Evolutionary conservation across 306 rosid species (phyloP).

Genomic region (Chamaecrista fasciculata): DNA sequence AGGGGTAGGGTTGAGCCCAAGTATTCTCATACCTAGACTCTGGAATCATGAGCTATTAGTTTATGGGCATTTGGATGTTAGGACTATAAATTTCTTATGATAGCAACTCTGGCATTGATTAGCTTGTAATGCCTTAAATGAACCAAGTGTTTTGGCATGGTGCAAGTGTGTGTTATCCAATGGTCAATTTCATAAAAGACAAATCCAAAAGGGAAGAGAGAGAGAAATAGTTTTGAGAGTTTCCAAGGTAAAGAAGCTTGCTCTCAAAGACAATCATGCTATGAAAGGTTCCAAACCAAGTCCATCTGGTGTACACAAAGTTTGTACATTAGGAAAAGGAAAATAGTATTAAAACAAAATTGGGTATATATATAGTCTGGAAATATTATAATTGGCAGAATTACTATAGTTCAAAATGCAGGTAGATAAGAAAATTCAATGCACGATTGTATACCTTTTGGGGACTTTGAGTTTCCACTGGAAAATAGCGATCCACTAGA

Average conservation of each 20-base stretch:
- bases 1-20: neutral
- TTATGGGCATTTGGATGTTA: neutral
- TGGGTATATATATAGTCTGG: neutral
- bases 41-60: neutral
- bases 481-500: conserved; percentile 73
- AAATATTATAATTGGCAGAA: neutral
- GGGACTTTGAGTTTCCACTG: conserved; percentile 61
- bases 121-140: neutral
- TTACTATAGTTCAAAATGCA: conserved; percentile 6
- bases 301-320: neutral
- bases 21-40: neutral
- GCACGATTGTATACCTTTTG: conserved; percentile 55
- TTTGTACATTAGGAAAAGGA: neutral
- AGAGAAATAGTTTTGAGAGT: neutral
- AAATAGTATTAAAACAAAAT: neutral
- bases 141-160: neutral
- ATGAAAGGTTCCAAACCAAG: neutral
- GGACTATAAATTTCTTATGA: neutral
- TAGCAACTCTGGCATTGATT: neutral
- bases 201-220: neutral
- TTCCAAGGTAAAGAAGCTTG: neutral
- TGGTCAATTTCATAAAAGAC: neutral
- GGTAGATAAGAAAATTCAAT: conserved; percentile 4
- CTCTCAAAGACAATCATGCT: neutral
- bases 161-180: neutral